Conservation (phyloP, 2,329 filamentous ascomycete species). For the Xylariaceae sp. region DNA sequence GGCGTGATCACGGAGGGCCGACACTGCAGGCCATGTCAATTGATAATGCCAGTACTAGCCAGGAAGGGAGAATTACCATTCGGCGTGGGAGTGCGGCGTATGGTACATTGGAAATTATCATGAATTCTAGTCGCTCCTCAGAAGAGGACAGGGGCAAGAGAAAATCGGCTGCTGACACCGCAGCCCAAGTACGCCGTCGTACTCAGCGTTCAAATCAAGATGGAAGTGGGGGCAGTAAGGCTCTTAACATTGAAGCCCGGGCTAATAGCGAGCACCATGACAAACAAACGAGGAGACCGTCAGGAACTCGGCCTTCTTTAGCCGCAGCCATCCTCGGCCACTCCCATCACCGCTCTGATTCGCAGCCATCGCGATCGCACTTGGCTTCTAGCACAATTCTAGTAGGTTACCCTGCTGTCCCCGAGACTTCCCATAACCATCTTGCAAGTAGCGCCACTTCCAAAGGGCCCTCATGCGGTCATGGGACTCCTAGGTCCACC, state of each 20-base stretch:
- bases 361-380: neutral
- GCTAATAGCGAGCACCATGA: slow-evolving; percentile 24
- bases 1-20: slow-evolving; percentile 37
- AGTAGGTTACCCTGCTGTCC: slow-evolving; percentile 52
- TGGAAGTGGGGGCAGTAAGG: slow-evolving; percentile 32
- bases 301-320: slow-evolving; percentile 30
- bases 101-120: slow-evolving; percentile 62
- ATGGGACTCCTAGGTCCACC: neutral
- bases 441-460: slow-evolving; percentile 13
- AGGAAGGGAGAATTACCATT: slow-evolving; percentile 39
- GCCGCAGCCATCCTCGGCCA: slow-evolving; percentile 45
- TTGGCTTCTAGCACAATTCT: slow-evolving; percentile 37
- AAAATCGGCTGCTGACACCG: slow-evolving; percentile 54
- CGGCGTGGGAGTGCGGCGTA: slow-evolving; percentile 53
- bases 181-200: slow-evolving; percentile 51
- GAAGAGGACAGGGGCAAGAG: slow-evolving; percentile 59
- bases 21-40: slow-evolving; percentile 55
- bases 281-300: slow-evolving; percentile 19
- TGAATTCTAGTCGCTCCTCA: slow-evolving; percentile 61
- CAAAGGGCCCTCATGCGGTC: neutral
- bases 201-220: slow-evolving; percentile 32
- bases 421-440: slow-evolving; percentile 49
- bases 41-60: slow-evolving; percentile 44
- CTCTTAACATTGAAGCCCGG: slow-evolving; percentile 29
- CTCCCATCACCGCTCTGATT: slow-evolving; percentile 29